A percentile compares a stretch with the other conserved stretches of the same genome.
phyloP scores from a whole-genome alignment of 768 basidiomycete genomes.

The Leccinum disarticulatum region DNA sequence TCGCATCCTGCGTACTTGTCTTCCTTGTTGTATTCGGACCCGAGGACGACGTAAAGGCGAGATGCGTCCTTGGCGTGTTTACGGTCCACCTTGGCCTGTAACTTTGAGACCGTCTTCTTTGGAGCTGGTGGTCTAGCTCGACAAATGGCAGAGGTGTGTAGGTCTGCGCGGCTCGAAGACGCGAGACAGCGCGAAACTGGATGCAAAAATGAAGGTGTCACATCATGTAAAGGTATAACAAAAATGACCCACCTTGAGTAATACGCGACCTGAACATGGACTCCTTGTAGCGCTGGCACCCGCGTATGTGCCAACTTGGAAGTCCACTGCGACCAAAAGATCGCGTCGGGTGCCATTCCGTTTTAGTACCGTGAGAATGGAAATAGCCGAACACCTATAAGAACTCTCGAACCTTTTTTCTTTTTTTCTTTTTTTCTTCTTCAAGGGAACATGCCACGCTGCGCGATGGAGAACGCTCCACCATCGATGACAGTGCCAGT shows the following conservation, averaged over 20 bases:
- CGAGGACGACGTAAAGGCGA: conserved; percentile 70
- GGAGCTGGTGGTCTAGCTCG: conserved; percentile 37
- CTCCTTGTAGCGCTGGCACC: neutral
- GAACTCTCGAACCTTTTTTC: conserved; percentile 4
- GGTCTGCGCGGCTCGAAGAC: conserved; percentile 39
- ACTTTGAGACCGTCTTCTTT: conserved; percentile 43
- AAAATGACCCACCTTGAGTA: conserved; percentile 18
- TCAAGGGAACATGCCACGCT: conserved; percentile 63
- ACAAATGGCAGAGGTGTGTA: conserved; percentile 52
- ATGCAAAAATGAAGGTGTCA: neutral
- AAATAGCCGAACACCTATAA: conserved; percentile 18
- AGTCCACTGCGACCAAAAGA: conserved; percentile 1
- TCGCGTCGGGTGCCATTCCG: too few relatives aligned
- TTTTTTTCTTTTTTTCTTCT: conserved; percentile 14
- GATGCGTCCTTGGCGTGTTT: conserved; percentile 38
- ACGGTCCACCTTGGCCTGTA: conserved; percentile 45
- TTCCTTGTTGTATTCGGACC: conserved; percentile 63
- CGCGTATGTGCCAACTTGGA: neutral
- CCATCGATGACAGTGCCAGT: conserved; percentile 68
- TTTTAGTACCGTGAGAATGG: conserved; percentile 40
- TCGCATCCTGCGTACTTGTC: conserved; percentile 65
- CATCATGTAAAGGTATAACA: neutral
- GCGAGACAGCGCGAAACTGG: conserved; percentile 41
- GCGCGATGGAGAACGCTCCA: conserved; percentile 51
- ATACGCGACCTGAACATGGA: conserved; percentile 31